phyloP scores from a whole-genome alignment of 2,329 filamentous ascomycete species.

The Cytospora leucostoma region DNA sequence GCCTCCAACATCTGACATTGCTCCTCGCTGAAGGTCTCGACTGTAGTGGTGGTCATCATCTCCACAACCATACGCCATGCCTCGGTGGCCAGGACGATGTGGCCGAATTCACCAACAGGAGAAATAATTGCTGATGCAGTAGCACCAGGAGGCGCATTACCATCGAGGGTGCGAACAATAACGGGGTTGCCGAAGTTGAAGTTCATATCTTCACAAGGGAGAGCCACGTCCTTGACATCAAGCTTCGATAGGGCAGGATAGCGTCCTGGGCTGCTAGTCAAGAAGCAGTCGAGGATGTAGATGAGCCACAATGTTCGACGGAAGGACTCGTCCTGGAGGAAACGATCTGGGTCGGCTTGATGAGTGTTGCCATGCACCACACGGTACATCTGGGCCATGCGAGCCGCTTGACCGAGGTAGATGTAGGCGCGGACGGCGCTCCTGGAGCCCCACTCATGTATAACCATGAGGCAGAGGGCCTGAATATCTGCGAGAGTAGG shows the following conservation, averaged over 20 bases:
- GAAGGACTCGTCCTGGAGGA: slow-evolving; percentile 62
- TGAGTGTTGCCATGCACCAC: slow-evolving; percentile 58
- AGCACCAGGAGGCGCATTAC: slow-evolving; percentile 40
- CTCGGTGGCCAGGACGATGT: slow-evolving; percentile 61
- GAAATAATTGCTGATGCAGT: slow-evolving; percentile 43
- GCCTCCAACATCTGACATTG: slow-evolving; percentile 53
- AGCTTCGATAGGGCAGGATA: slow-evolving; percentile 57
- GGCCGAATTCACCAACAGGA: slow-evolving; percentile 62
- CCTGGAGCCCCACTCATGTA: slow-evolving; percentile 64
- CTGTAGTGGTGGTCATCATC: slow-evolving; percentile 58
- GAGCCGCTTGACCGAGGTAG: slow-evolving; percentile 63
- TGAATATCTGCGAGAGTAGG: slow-evolving; percentile 63
- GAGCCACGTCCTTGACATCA: slow-evolving; percentile 56
- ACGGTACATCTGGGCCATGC: slow-evolving; percentile 66
- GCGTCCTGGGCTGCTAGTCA: slow-evolving; percentile 63
- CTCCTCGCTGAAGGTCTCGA: slow-evolving; percentile 55
- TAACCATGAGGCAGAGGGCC: slow-evolving; percentile 60
- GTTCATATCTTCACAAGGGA: slow-evolving; percentile 63
- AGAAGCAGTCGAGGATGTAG: slow-evolving; percentile 63
- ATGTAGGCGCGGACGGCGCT: slow-evolving; percentile 65
- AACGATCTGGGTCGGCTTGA: slow-evolving; percentile 56
- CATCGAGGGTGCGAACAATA: slow-evolving; percentile 57
- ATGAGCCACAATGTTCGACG: slow-evolving; percentile 64
- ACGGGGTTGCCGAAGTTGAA: slow-evolving; percentile 64
- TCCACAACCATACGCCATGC: slow-evolving; percentile 64